Percentiles rank a stretch among this genome's conserved stretches.
These are phyloP conservation scores for Marasmius sp. DNA, from an alignment of 1,284 basidiomycete genomes.

Conservation along the genomic window DNA sequence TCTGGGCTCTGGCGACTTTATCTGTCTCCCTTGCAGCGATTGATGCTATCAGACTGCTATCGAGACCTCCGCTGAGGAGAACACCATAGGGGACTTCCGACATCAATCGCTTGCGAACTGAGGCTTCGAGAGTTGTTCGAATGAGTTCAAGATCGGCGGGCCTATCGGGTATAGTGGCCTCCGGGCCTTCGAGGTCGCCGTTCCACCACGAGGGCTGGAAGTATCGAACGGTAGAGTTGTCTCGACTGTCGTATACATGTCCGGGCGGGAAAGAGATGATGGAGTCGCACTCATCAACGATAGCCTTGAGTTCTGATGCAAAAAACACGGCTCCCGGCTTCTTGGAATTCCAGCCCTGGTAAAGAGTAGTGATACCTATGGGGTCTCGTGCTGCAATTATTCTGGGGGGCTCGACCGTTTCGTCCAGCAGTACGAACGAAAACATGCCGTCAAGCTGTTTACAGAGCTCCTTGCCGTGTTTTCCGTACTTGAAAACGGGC, in stretches of 20 bases:
- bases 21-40: slow-evolving; percentile 98
- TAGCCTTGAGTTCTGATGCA: slow-evolving; percentile 94
- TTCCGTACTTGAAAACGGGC: slow-evolving; percentile 65
- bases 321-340: slow-evolving; percentile 89
- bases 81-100: slow-evolving; percentile 99
- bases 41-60: slow-evolving; percentile 94
- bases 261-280: slow-evolving; percentile 97
- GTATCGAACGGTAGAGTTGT: slow-evolving; percentile 78
- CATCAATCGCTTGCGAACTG: slow-evolving; percentile 97
- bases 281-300: slow-evolving; percentile 92
- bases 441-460: slow-evolving; percentile 96
- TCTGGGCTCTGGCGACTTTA: slow-evolving; percentile 82
- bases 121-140: slow-evolving; percentile 85
- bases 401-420: slow-evolving; percentile 85
- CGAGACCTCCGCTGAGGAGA: slow-evolving; percentile 91
- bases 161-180: slow-evolving; percentile 59
- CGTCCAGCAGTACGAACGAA: slow-evolving; percentile 95
- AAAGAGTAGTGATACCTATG: slow-evolving; percentile 97
- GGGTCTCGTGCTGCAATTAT: slow-evolving; percentile 97
- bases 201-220: slow-evolving; percentile 88
- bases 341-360: slow-evolving; percentile 91
- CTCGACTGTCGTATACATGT: slow-evolving; percentile 87
- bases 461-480: slow-evolving; percentile 78
- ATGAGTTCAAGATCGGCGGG: slow-evolving; percentile 71
- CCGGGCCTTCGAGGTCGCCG: slow-evolving; percentile 63